These are phyloP conservation scores for Oenanthe sinensis DNA, from an alignment of 129 eudicot genomes.

Conservation along the genomic window DNA sequence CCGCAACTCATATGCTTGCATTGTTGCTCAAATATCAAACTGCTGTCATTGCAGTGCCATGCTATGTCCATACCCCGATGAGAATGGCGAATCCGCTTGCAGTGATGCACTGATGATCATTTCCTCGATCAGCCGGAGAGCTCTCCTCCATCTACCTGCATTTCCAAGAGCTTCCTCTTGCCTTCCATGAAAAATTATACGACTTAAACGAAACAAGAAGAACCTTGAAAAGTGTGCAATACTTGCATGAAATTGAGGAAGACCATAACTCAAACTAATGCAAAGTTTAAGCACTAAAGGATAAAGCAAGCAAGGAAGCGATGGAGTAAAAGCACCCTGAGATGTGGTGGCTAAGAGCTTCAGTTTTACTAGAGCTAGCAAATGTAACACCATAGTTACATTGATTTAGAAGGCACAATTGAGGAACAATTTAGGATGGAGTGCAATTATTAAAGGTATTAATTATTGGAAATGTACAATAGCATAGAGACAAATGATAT, in stretches of 20 bases:
- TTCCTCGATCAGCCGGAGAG: conserved; percentile 25
- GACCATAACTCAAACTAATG: neutral
- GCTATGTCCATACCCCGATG: conserved; percentile 17
- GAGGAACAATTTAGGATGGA: neutral
- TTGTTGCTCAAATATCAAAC: conserved; percentile 10
- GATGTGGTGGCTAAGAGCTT: conserved; percentile 1
- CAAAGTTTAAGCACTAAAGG: conserved; percentile 3
- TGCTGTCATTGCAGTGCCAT: conserved; percentile 24
- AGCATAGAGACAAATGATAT: neutral
- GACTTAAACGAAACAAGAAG: neutral
- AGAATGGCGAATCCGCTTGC: neutral
- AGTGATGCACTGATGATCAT: conserved; percentile 6
- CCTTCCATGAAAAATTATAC: neutral
- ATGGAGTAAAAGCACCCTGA: neutral
- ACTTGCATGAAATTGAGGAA: neutral
- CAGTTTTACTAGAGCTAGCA: neutral
- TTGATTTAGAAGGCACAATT: too few relatives aligned
- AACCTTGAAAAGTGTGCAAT: neutral
- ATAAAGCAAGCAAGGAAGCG: neutral
- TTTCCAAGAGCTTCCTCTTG: neutral
- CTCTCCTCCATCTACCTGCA: conserved; percentile 22
- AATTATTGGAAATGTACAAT: neutral
- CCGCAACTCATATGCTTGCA: too few relatives aligned
- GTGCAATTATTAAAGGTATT: neutral
- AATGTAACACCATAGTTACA: neutral